Evolutionary conservation across 345 rosid genomes (phyloP).

Genomic region (Citropsis articulata): DNA sequence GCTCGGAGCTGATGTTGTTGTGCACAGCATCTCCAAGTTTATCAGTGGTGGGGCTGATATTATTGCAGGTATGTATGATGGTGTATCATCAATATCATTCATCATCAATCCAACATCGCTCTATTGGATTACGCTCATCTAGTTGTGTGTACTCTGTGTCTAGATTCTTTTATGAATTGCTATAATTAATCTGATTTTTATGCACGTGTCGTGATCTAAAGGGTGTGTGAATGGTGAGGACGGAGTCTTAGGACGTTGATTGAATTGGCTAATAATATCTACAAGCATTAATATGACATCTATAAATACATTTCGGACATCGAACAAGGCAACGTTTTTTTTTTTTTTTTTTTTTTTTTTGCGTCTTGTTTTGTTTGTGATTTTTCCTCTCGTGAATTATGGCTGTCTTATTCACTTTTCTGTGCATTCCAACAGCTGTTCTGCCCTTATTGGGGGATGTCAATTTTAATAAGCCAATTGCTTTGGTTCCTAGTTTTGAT

Average conservation of each 20-base stretch:
- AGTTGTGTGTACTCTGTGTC: too few species aligned
- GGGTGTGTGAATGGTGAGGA: too few species aligned
- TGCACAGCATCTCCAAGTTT: constrained; percentile 90
- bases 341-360: too few species aligned
- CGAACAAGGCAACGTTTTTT: too few species aligned
- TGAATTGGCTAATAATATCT: too few species aligned
- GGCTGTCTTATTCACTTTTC: not conserved
- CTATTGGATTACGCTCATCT: too few species aligned
- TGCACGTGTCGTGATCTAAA: constrained; percentile 25
- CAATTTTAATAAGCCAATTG: not conserved
- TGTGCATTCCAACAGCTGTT: not conserved
- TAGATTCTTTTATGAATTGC: not conserved
- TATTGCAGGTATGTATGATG: constrained; percentile 59
- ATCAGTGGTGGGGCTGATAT: constrained; percentile 97
- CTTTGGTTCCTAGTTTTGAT: not conserved
- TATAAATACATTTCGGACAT: too few species aligned
- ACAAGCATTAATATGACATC: too few species aligned
- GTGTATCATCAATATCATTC: too few species aligned
- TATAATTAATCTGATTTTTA: not conserved
- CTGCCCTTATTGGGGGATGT: not conserved
- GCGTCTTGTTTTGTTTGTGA: not conserved
- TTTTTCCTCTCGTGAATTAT: not conserved
- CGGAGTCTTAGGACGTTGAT: too few species aligned
- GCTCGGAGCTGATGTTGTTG: constrained; percentile 91
- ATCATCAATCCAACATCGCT: too few species aligned